Base-by-base conservation (phyloP, 2,329 filamentous ascomycete genomes). In the Fusarium papillatum region DNA sequence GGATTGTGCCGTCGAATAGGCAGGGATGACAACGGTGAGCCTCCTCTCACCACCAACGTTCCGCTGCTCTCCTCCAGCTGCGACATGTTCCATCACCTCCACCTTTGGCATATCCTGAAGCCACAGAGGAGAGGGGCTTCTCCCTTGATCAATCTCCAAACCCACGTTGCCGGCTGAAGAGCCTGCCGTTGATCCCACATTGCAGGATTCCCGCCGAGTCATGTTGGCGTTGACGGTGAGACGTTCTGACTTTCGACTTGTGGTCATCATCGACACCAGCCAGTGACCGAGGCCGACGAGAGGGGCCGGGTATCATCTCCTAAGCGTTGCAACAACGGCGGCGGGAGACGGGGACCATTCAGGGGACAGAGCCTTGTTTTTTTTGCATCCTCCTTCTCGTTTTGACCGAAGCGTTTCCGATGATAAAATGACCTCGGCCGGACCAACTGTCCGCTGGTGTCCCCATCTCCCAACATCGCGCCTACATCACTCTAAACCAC, bases 151-250 rank as follows among this genome's bases (percentile, higher is more conserved):
- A 41, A 39, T 26, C 64, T 26, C 24, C 10, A 31, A 60, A 22
- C 16, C 55, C 41, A 67, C 17, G 55, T 62, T 38, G 55, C n/a
- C 29, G 43, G 36, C 36, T 59, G 34, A 48, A 29, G 64, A 62
- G 62, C 31, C 19, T 43, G 17, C 31, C 39, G 39, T 50, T 29
- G 17, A 48, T 61, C 22, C 55, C 31, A 39, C 61, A 55, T 68
- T 39, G 72, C 66, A 72, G 34, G 55, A 59, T 41, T 64, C 16
- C 26, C 64, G n/a, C 22, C 53, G 53, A 76, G 74, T 72, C 74
- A 76, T 76, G 65, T 22, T 39, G 43, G 46, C 26, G 39, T 48
- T 46, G 68, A 67, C 39, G 53, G 57, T 50, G 55, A 48, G 29
- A 66, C 39, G 39, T 62, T 24, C 34, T 72, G 65, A 36, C 63